Percentiles rank a stretch among this genome's conserved stretches.
Evolutionary conservation across 148 eudicot species (phyloP).

Genomic region (Cornus controversa): DNA sequence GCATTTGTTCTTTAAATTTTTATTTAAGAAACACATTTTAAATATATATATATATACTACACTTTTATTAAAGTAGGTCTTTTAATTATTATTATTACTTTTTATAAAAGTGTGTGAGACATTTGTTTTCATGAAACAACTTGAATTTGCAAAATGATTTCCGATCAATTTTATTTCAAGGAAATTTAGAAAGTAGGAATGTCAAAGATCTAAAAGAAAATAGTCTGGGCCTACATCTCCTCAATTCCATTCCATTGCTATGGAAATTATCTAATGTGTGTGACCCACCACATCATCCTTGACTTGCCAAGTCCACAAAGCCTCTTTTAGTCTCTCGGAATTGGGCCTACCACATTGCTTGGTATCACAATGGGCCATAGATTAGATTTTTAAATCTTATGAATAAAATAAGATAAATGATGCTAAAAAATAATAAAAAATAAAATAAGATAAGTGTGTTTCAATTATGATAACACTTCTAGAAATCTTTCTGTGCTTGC

Average conservation of each 20-base stretch:
- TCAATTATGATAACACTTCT: neutral
- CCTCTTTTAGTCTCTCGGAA: slow-evolving; percentile 9
- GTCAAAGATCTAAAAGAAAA: slow-evolving; percentile 7
- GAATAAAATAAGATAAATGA: neutral
- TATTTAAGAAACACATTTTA: too few relatives aligned
- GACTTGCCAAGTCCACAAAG: slow-evolving; percentile 19
- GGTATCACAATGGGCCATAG: neutral
- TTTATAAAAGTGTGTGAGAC: neutral
- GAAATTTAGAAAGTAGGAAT: neutral
- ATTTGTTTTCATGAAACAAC: neutral
- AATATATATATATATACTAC: too few relatives aligned
- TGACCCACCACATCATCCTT: slow-evolving; percentile 12
- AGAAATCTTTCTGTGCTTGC: too few relatives aligned
- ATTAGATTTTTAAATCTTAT: neutral
- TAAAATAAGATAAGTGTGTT: neutral
- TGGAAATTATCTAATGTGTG: slow-evolving; percentile 8
- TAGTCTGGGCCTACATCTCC: slow-evolving; percentile 22
- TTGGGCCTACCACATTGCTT: neutral
- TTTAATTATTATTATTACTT: too few relatives aligned
- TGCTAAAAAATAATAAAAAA: too few relatives aligned
- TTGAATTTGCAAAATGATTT: neutral
- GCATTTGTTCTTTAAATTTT: too few relatives aligned
- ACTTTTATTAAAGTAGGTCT: too few relatives aligned
- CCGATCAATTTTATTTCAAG: too few relatives aligned
- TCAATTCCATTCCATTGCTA: slow-evolving; percentile 42